Conservation (phyloP, 1,139 yeast genomes). For the Scheffersomyces quercinus region DNA sequence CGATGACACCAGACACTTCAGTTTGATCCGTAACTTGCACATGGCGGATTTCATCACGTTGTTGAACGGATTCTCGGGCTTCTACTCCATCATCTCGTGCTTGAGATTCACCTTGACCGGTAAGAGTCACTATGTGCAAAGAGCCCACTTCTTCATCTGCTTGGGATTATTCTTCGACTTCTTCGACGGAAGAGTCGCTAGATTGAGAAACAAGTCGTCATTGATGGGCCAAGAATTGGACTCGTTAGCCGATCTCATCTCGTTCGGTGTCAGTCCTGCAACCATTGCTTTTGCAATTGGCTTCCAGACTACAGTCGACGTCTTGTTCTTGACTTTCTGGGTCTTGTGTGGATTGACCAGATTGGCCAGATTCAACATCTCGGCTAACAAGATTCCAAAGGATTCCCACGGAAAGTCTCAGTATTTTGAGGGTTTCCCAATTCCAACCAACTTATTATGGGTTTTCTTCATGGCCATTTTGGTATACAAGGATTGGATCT, state of each 20-base stretch:
- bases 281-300: constrained; percentile 91
- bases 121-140: constrained; percentile 68
- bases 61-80: constrained; percentile 87
- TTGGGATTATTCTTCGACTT: constrained; percentile 93
- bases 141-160: constrained; percentile 86
- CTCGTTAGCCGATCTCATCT: constrained; percentile 89
- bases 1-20: constrained; percentile 76
- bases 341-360: constrained; percentile 93
- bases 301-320: constrained; percentile 79
- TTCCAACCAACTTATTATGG: constrained; percentile 81
- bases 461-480: constrained; percentile 71
- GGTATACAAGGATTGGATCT: constrained; percentile 50
- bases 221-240: constrained; percentile 97
- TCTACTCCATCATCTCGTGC: constrained; percentile 85
- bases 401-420: constrained; percentile 80
- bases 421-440: constrained; percentile 92
- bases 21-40: constrained; percentile 77
- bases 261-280: constrained; percentile 94
- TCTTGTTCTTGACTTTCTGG: constrained; percentile 73
- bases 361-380: constrained; percentile 91
- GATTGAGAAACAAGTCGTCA: constrained; percentile 88
- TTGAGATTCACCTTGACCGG: constrained; percentile 74
- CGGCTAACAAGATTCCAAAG: constrained; percentile 90
- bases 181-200: constrained; percentile 95
- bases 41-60: constrained; percentile 95